phyloP scores from a whole-genome alignment of 1,139 yeast genomes.

The Taphrina communis region DNA sequence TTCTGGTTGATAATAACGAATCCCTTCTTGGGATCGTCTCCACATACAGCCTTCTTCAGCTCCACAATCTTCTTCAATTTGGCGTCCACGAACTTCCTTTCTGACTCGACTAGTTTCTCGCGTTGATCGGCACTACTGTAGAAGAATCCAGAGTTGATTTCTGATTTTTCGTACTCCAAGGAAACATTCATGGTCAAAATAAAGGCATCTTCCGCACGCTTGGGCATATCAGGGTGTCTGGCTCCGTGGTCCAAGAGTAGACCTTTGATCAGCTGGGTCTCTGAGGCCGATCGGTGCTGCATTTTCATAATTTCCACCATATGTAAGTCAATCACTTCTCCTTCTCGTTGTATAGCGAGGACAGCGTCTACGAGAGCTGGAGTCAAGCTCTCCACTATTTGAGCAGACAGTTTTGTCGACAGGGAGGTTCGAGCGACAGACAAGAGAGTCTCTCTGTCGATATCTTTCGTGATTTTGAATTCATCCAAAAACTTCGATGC shows the following conservation, averaged over 20 bases:
- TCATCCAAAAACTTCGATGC: constrained; percentile 67
- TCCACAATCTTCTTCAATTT: constrained; percentile 90
- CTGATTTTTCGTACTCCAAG: constrained; percentile 95
- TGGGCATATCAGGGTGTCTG: constrained; percentile 99
- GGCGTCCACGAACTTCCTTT: constrained; percentile 92
- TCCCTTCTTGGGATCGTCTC: constrained; percentile 70
- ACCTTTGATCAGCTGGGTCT: constrained; percentile 83
- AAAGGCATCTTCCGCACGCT: constrained; percentile 77
- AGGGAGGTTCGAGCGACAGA: constrained; percentile 92
- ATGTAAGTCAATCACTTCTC: constrained; percentile 75
- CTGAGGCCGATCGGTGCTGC: constrained; percentile 89
- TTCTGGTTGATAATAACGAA: constrained; percentile 97
- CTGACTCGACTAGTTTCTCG: constrained; percentile 91
- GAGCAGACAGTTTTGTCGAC: constrained; percentile 79
- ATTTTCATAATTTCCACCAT: constrained; percentile 98
- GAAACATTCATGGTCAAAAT: constrained; percentile 90
- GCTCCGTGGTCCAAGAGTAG: constrained; percentile 98
- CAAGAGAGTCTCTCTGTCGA: constrained; percentile 84
- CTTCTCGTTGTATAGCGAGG: constrained; percentile 66
- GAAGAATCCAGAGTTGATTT: constrained; percentile 94
- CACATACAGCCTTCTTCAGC: constrained; percentile 89
- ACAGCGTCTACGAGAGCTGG: constrained; percentile 98
- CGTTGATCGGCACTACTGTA: constrained; percentile 96
- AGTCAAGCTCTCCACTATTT: constrained; percentile 76
- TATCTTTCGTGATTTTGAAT: constrained; percentile 57